Percentiles rank a stretch among this genome's conserved stretches.
Evolutionary conservation across 1,284 basidiomycete genomes (phyloP).

Genomic region (Flammula alnicola): DNA sequence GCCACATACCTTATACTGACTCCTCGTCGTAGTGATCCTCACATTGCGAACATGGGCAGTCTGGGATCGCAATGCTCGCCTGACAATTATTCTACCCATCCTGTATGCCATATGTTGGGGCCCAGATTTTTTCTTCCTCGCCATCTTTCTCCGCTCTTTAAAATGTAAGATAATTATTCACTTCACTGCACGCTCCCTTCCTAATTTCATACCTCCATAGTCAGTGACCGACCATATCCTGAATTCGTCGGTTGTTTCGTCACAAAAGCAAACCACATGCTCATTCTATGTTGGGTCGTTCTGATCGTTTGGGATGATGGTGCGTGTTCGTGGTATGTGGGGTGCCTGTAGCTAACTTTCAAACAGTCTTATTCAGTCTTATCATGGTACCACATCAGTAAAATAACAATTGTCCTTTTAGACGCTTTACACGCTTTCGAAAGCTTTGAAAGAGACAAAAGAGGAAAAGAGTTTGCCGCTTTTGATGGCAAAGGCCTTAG

Average conservation of each 20-base stretch:
- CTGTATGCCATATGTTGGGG: slow-evolving; percentile 21
- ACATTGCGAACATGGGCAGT: slow-evolving; percentile 25
- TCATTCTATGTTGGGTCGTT: slow-evolving; percentile 10
- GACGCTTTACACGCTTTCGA: too few relatives aligned
- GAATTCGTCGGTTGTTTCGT: slow-evolving; percentile 16
- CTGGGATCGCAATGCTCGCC: slow-evolving; percentile 14
- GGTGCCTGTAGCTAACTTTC: too few relatives aligned
- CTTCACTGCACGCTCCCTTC: not conserved
- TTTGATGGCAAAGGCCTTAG: too few relatives aligned
- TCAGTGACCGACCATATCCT: slow-evolving; percentile 1
- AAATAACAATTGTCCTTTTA: too few relatives aligned
- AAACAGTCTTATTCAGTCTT: too few relatives aligned
- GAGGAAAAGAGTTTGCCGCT: too few relatives aligned
- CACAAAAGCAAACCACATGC: slow-evolving; percentile 4
- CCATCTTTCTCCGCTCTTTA: slow-evolving; percentile 8
- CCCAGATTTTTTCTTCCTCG: not conserved
- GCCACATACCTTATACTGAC: not conserved
- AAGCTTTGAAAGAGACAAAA: too few relatives aligned
- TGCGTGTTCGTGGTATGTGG: too few relatives aligned
- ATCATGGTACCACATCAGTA: too few relatives aligned
- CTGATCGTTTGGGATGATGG: slow-evolving; percentile 18
- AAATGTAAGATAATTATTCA: slow-evolving; percentile 9
- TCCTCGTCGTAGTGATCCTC: slow-evolving; percentile 8
- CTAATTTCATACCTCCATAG: not conserved
- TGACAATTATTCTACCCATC: slow-evolving; percentile 15